Conservation (phyloP, 176 grass and related monocot species). For the Aegilops tauschii region DNA sequence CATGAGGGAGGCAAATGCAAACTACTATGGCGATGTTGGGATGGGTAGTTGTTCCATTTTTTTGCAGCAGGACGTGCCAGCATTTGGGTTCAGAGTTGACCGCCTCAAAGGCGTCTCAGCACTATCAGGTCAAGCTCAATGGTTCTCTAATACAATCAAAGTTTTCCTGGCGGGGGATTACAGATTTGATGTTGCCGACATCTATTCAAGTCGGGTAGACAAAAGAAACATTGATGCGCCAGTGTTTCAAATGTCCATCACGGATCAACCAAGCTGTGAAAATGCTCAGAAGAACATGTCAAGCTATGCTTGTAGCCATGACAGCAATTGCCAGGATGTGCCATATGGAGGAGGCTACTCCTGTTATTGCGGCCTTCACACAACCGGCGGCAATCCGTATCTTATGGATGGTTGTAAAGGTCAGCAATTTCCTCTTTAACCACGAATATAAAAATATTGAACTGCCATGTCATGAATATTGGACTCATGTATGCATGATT, state of each 20-base stretch:
- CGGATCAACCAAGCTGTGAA: constrained; percentile 30
- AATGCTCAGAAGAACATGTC: background rate
- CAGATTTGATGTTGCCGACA: fast-evolving
- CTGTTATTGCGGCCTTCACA: fast-evolving
- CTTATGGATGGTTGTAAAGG: background rate
- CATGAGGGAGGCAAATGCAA: background rate
- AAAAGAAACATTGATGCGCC: fast-evolving
- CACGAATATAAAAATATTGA: background rate
- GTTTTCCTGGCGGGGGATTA: background rate
- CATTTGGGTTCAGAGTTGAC: background rate
- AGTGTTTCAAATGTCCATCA: fast-evolving
- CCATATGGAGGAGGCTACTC: background rate
- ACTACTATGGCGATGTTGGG: fast-evolving
- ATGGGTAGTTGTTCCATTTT: background rate
- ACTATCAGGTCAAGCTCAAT: background rate
- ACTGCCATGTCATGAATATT: background rate
- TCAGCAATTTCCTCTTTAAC: background rate
- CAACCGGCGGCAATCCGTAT: background rate
- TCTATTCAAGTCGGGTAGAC: background rate
- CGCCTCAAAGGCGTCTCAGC: background rate
- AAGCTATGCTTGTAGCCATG: background rate
- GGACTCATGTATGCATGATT: background rate
- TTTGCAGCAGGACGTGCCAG: background rate
- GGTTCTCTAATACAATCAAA: background rate
- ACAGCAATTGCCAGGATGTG: background rate